Percentiles rank a stretch among this genome's conserved stretches.
phyloP scores from a whole-genome alignment of 352 stramenopile species.

The Phytophthora quininea region DNA sequence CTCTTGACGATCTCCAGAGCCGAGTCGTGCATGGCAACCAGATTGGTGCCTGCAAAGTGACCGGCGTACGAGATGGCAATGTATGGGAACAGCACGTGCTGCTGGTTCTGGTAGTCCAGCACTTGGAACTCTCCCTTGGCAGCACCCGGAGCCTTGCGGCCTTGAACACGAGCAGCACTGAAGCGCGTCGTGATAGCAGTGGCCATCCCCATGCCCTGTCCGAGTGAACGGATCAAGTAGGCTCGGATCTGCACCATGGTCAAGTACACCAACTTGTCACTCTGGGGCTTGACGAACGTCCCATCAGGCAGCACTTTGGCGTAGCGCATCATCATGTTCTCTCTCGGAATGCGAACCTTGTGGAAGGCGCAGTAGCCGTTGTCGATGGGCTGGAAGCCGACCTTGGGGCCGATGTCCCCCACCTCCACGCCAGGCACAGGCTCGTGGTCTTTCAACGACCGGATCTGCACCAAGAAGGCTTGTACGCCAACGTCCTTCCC shows the following conservation, averaged over 20 bases:
- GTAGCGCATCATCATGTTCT: constrained; percentile 34
- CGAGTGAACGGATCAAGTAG: constrained; percentile 18
- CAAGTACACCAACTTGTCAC: constrained; percentile 69
- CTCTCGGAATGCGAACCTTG: constrained; percentile 19
- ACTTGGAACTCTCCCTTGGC: constrained; percentile 37
- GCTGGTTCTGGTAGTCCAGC: constrained; percentile 51
- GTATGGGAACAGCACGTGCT: constrained; percentile 37
- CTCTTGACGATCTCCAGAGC: constrained; percentile 34
- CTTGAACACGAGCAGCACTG: constrained; percentile 2
- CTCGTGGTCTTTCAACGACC: constrained; percentile 17
- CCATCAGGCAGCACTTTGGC: constrained; percentile 54
- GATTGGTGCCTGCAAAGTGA: not conserved
- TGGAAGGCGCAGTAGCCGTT: constrained; percentile 29
- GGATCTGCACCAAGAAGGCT: constrained; percentile 26
- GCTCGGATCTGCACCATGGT: constrained; percentile 59
- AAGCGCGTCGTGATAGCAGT: constrained; percentile 43
- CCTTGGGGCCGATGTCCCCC: constrained; percentile 21
- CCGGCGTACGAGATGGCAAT: constrained; percentile 16
- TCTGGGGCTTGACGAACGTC: constrained; percentile 59
- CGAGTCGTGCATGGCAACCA: not conserved
- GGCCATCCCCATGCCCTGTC: constrained; percentile 16
- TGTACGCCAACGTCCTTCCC: constrained; percentile 28
- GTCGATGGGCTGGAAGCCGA: constrained; percentile 53
- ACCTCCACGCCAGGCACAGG: constrained; percentile 13
- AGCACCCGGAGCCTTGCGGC: not conserved